Percentiles rank a stretch among this genome's conserved stretches.
These are phyloP conservation scores for Hyphodiscus sp. DNA, from an alignment of 2,329 filamentous ascomycete genomes.

Conservation along the genomic window DNA sequence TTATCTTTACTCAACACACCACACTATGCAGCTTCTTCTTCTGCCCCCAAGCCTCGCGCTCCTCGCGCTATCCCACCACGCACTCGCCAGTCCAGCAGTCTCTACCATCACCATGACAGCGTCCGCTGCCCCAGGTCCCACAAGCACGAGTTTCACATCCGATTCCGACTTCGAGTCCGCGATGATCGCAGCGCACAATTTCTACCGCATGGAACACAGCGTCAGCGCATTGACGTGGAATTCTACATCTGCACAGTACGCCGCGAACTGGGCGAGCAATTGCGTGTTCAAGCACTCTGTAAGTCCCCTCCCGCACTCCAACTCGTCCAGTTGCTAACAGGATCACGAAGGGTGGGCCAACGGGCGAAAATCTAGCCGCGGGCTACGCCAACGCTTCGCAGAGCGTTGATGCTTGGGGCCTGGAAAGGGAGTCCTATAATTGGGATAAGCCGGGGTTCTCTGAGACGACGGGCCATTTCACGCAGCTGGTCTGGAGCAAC, in stretches of 20 bases:
- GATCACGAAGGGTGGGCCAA: slow-evolving; percentile 47
- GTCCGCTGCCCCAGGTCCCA: slow-evolving; percentile 4
- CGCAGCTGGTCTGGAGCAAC: slow-evolving; percentile 64
- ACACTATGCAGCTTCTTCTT: not conserved
- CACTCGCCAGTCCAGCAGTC: not conserved
- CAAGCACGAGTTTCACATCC: slow-evolving; percentile 36
- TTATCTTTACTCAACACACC: not conserved
- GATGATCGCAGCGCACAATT: slow-evolving; percentile 61
- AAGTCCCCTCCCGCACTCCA: slow-evolving; percentile 12
- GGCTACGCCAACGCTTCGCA: slow-evolving; percentile 55
- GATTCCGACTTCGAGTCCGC: slow-evolving; percentile 37
- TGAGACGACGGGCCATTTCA: slow-evolving; percentile 62
- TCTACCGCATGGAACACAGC: slow-evolving; percentile 57
- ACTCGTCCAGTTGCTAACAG: not conserved
- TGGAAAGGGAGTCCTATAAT: slow-evolving; percentile 52
- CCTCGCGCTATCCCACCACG: not conserved
- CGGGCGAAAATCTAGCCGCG: slow-evolving; percentile 69
- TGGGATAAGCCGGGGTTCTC: slow-evolving; percentile 51
- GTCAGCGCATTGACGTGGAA: slow-evolving; percentile 59
- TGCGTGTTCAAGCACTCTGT: slow-evolving; percentile 49
- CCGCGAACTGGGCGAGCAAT: slow-evolving; percentile 40
- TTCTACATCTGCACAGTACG: slow-evolving; percentile 50
- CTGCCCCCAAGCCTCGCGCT: not conserved
- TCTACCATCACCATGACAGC: slow-evolving; percentile 38
- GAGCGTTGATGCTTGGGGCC: slow-evolving; percentile 60